Evolutionary conservation across 208 protist genomes (phyloP).

Genomic region (Wallacemonas sp.): DNA sequence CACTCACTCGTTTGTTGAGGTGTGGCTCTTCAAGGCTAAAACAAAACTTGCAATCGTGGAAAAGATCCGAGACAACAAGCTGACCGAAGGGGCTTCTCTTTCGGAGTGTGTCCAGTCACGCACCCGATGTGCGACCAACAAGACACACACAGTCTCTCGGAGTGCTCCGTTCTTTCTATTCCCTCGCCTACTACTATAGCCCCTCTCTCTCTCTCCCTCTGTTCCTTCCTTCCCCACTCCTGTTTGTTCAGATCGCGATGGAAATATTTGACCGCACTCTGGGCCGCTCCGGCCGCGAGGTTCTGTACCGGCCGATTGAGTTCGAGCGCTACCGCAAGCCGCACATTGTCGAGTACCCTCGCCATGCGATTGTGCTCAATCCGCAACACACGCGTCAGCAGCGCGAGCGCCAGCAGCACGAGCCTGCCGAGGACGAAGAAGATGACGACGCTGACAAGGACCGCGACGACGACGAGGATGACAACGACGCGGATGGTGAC

Average conservation of each 20-base stretch:
- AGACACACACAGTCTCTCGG: too few relatives aligned
- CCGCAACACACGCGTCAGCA: constrained; percentile 71
- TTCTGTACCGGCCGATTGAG: constrained; percentile 74
- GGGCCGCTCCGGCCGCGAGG: constrained; percentile 53
- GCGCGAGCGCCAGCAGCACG: constrained; percentile 21
- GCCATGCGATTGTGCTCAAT: constrained; percentile 88
- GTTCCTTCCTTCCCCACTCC: not conserved
- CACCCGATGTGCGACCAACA: too few relatives aligned
- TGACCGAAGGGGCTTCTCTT: too few relatives aligned
- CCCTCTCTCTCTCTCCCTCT: constrained; percentile 7
- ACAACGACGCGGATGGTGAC: constrained; percentile 69
- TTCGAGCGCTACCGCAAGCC: constrained; percentile 89
- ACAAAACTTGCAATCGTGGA: too few relatives aligned
- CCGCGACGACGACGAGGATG: constrained; percentile 22
- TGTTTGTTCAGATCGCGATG: constrained; percentile 31
- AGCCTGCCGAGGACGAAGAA: constrained; percentile 11
- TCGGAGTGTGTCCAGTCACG: too few relatives aligned
- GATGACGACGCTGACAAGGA: constrained; percentile 9
- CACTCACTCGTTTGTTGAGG: not conserved
- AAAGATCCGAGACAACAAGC: too few relatives aligned
- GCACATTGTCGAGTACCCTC: constrained; percentile 79
- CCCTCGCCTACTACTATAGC: not conserved
- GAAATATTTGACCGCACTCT: constrained; percentile 50
- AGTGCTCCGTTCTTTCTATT: too few relatives aligned
- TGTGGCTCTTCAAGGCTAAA: too few relatives aligned